These are phyloP conservation scores for Ceraceosorus bombacis DNA, from an alignment of 1,284 basidiomycete species.

Conservation along the genomic window DNA sequence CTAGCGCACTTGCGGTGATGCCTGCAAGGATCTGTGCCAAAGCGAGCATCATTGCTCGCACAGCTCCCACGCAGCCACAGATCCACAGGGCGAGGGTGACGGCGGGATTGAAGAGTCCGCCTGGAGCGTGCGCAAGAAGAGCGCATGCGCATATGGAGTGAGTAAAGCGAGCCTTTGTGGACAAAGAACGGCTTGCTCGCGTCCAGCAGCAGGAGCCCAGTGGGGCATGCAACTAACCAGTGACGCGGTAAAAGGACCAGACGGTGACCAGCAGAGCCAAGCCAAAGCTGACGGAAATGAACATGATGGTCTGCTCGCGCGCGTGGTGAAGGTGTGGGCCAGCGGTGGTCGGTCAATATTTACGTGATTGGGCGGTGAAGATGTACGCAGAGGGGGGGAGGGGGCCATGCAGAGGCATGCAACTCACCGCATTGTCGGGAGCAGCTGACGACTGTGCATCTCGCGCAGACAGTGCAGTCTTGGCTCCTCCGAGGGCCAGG, in stretches of 20 bases:
- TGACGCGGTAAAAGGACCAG: conserved; percentile 67
- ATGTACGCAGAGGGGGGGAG: too few relatives aligned
- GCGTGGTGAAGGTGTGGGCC: background rate
- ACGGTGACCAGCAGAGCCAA: conserved; percentile 22
- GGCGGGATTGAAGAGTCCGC: conserved; percentile 49
- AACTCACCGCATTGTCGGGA: too few relatives aligned
- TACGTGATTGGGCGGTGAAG: too few relatives aligned
- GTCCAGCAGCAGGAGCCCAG: background rate
- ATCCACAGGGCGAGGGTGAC: conserved; percentile 51
- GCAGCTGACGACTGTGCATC: too few relatives aligned
- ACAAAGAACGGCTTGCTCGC: too few relatives aligned
- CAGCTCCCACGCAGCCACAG: conserved; percentile 49
- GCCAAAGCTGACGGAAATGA: conserved; percentile 26
- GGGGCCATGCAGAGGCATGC: too few relatives aligned
- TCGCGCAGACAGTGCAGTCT: conserved; percentile 1
- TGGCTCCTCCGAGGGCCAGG: conserved; percentile 6
- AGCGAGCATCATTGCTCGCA: conserved; percentile 49
- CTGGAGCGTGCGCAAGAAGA: background rate
- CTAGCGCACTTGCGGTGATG: conserved; percentile 51
- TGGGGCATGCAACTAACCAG: conserved; percentile 55
- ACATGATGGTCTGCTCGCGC: conserved; percentile 25
- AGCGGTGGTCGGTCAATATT: background rate
- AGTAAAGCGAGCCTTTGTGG: too few relatives aligned
- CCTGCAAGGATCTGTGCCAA: conserved; percentile 51
- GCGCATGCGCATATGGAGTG: conserved; percentile 11